These are phyloP conservation scores for Nakazawaea holstii DNA, from an alignment of 805 yeast genomes.

Conservation along the genomic window DNA sequence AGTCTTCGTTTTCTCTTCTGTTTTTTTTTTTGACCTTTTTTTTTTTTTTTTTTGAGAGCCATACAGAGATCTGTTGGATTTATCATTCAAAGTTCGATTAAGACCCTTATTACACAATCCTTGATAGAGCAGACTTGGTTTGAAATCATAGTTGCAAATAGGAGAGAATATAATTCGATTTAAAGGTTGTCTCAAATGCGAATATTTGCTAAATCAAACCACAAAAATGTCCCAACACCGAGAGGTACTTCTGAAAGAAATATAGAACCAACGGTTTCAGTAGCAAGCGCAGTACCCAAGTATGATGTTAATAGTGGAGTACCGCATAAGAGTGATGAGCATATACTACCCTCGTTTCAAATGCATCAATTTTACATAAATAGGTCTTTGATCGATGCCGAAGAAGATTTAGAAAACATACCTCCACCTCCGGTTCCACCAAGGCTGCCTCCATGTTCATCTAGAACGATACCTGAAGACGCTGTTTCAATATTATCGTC, in stretches of 20 bases:
- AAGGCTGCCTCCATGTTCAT: background rate
- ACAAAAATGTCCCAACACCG: background rate
- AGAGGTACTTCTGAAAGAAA: background rate
- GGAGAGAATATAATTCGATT: background rate
- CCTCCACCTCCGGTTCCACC: constrained; percentile 7
- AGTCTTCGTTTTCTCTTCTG: too few relatives aligned
- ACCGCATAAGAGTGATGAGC: background rate
- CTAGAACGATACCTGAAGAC: background rate
- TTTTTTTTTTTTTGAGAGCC: too few relatives aligned
- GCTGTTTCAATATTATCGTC: background rate
- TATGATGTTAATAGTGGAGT: background rate
- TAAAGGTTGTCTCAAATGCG: background rate
- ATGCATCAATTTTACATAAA: constrained; percentile 14
- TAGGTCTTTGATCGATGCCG: constrained; percentile 9
- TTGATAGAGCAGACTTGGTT: too few relatives aligned
- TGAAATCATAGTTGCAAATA: too few relatives aligned
- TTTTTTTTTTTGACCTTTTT: too few relatives aligned
- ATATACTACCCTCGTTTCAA: constrained; percentile 12
- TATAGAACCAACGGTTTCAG: background rate
- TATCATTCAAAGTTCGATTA: too few relatives aligned
- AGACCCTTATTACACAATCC: too few relatives aligned
- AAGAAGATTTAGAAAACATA: background rate
- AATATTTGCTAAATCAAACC: constrained; percentile 1
- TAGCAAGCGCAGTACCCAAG: constrained; percentile 1
- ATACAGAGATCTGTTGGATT: too few relatives aligned